Base-by-base conservation (phyloP, 2,329 filamentous ascomycete species). In the Talaromyces sp. region DNA sequence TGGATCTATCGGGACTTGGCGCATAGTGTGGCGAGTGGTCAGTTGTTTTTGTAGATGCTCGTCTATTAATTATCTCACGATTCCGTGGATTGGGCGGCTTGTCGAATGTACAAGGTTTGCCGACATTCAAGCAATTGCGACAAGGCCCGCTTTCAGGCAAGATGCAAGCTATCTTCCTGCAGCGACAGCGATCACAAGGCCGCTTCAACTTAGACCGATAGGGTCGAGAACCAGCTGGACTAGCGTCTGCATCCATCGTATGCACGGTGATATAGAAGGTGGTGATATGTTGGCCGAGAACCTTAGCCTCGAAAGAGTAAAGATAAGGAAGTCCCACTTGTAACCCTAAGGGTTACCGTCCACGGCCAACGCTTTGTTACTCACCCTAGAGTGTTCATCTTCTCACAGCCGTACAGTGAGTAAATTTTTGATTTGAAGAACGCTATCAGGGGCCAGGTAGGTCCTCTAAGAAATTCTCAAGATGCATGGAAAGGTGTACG, bases 131-230 rank as follows among this genome's bases (percentile, higher is more conserved):
- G 59, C 52, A 70, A 65, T 41, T 70, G 68, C 61, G 71, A 66
- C 58, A 70, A 68, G 66, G 71, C 71, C 60, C 73, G 68, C 33
- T 71, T 66, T 61, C 73, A 74, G 17, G 72, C 66, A 45, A 69
- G 64, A 54, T 68, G 54, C 74, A 76, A 19, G 71, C 72, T 4
- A 74, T 67, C 63, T 76, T 76, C 41, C 74, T 69, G 35, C 69
- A 68, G 11, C 74, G 73, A 68, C 74, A 75, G 68, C 73, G 70
- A 67, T 75, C 73, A 58, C 74, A 75, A 17, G 74, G 74, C 45
- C 73, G 70, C 61, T 74, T 72, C n/a, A 73, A 68, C 62, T 75
- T 75, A 47, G 74, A 75, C 49, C 73, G 72, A 63, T 75, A 75
- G 13, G 73, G 74, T 39, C 74, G 71, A 22, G 61, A 41, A 19